Base-by-base conservation (phyloP, 1,139 yeast genomes). In the Geotrichum phurueaensis region DNA sequence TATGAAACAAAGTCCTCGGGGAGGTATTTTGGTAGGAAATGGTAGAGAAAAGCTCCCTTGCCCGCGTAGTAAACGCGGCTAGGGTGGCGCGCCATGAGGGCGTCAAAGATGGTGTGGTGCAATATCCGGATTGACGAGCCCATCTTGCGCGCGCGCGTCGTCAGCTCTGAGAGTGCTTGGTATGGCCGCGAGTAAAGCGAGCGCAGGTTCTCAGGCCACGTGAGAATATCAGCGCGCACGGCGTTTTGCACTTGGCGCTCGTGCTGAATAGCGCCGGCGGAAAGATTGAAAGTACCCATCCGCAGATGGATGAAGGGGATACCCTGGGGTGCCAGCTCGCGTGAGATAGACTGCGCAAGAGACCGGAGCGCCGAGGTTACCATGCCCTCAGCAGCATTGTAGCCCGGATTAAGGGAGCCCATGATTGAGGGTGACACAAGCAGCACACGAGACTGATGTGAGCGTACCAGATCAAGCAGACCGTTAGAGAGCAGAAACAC, bases 401-500 rank as follows among this genome's bases (percentile, higher is more conserved):
- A 77, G 15, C 77, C 77, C 5, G 79, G 78, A 53, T 69, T 68
- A 56, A 77, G 63, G 9, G 74, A 66, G 20, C 77, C 73, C 66
- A 76, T 72, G 60, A 77, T 76, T 53, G 72, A 65, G 1, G 80
- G 80, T n/a, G 78, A 70, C 49, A 76, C 63, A 20, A 77, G 64
- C 13, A 77, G 56, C 36, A 77, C 63, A 18, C 77, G 70, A 1
- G 84, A 73, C 39, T 77, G 72, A 60, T 78, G 77, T 18, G 74
- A 72, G 53, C 91, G 76, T 27, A 83, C 81, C n/a, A 86, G 72
- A 20, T 78, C 80, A 39, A 86, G 70, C 59, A 86, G 76, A 0
- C 90, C 90, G 45, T 81, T 79, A 1, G 84, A 77, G 45, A 86
- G 73, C 39, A 87, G 71, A 59, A 80, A 80, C 56, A 84, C 69